phyloP scores from a whole-genome alignment of 1,284 basidiomycete genomes.

The Athelia sp. region DNA sequence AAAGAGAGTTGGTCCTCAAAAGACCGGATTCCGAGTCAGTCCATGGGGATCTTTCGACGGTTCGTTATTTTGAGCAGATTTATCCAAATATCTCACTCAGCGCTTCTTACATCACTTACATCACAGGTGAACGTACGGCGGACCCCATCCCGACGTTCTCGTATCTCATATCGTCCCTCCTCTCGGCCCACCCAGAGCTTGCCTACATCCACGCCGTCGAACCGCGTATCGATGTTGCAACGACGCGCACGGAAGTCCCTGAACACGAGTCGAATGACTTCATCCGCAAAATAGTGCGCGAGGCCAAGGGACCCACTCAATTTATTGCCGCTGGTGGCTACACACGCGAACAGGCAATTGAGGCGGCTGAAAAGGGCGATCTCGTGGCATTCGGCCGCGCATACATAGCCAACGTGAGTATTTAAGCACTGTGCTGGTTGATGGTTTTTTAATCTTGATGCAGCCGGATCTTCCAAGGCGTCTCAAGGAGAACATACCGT shows the following conservation, averaged over 20 bases:
- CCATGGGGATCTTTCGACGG: slow-evolving; percentile 45
- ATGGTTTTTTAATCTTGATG: not conserved
- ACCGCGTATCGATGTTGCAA: slow-evolving; percentile 20
- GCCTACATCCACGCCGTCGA: slow-evolving; percentile 51
- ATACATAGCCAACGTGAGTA: slow-evolving; percentile 1
- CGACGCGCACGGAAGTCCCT: not conserved
- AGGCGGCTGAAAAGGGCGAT: slow-evolving; percentile 2
- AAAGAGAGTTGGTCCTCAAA: slow-evolving; percentile 29
- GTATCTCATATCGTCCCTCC: slow-evolving; percentile 27
- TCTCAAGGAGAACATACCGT: slow-evolving; percentile 17
- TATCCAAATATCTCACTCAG: slow-evolving; percentile 5
- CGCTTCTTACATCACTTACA: slow-evolving; percentile 16
- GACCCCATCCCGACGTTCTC: slow-evolving; percentile 39
- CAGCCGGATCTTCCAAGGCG: slow-evolving; percentile 42
- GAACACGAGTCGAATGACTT: slow-evolving; percentile 6
- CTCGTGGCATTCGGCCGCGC: slow-evolving; percentile 1
- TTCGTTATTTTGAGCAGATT: slow-evolving; percentile 6
- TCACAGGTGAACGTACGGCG: slow-evolving; percentile 38
- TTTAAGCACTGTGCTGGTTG: not conserved
- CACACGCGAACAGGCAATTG: slow-evolving; percentile 6
- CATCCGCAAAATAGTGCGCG: slow-evolving; percentile 8
- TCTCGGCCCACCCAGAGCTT: slow-evolving; percentile 33
- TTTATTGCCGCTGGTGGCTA: slow-evolving; percentile 30
- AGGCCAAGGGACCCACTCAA: slow-evolving; percentile 2
- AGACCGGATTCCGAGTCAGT: slow-evolving; percentile 46